Percentiles rank a stretch among this genome's conserved stretches.
Conservation (phyloP, 768 basidiomycete genomes). For the Boletus speciosus region DNA sequence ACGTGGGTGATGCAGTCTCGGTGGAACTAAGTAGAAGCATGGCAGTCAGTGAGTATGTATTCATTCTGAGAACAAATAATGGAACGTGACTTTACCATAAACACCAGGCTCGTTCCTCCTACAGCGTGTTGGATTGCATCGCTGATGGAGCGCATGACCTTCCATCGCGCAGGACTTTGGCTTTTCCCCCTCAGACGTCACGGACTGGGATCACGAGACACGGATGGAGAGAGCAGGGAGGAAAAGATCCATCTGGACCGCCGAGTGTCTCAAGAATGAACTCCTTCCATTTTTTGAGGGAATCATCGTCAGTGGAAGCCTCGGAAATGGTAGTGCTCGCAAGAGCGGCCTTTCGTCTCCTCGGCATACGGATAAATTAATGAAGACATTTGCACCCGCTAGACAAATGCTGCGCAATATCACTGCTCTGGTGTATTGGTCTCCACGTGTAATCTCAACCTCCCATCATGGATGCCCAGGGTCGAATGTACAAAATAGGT, state of each 20-base stretch:
- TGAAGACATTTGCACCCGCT: no score
- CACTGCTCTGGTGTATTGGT: no score
- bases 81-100: constrained; percentile 51
- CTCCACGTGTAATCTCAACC: no score
- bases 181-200: constrained; percentile 71
- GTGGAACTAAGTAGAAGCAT: constrained; percentile 42
- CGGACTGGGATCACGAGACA: constrained; percentile 82
- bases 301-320: constrained; percentile 37
- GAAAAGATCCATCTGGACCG: constrained; percentile 66
- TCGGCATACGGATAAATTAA: no score
- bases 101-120: constrained; percentile 59
- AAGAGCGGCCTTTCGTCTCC: constrained; percentile 42
- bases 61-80: neutral
- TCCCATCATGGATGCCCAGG: no score
- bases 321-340: constrained; percentile 40
- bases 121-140: constrained; percentile 73
- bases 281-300: constrained; percentile 52
- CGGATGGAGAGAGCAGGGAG: constrained; percentile 71
- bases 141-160: constrained; percentile 72
- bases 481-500: no score
- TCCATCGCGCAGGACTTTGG: constrained; percentile 81
- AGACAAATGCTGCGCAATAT: no score
- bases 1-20: constrained; percentile 64
- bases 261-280: constrained; percentile 56
- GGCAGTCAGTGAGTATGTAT: neutral